Percentiles rank a stretch among this genome's conserved stretches.
Conservation (phyloP, 345 rosid genomes). For the Tarenaya hassleriana region DNA sequence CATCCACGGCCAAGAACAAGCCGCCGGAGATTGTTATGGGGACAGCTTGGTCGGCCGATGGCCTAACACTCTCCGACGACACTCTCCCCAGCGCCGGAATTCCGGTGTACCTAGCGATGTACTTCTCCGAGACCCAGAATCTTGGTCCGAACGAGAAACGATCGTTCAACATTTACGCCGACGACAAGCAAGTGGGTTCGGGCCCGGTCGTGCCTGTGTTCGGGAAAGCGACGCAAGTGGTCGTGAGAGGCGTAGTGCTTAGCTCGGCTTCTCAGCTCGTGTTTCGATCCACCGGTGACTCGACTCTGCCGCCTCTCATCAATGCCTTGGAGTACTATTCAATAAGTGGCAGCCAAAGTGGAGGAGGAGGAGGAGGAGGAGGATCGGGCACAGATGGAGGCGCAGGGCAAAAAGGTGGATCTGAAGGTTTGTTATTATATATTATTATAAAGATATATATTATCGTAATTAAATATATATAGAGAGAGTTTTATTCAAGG, state of each 20-base stretch:
- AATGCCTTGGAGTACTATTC: slow-evolving; percentile 24
- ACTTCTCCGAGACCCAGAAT: slow-evolving; percentile 22
- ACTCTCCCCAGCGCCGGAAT: background rate
- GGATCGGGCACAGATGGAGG: background rate
- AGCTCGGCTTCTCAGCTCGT: slow-evolving; percentile 5
- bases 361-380: background rate
- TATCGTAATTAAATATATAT: too few species aligned
- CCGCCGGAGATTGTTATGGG: slow-evolving; percentile 26
- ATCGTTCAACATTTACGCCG: slow-evolving; percentile 24
- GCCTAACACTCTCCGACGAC: background rate
- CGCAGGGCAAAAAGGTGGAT: background rate
- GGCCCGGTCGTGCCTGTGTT: slow-evolving; percentile 17
- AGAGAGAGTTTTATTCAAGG: too few species aligned
- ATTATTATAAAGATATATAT: too few species aligned
- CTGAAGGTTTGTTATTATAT: background rate
- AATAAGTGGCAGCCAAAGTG: slow-evolving; percentile 17
- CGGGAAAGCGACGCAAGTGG: slow-evolving; percentile 21
- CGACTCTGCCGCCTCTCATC: slow-evolving; percentile 15
- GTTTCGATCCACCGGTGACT: slow-evolving; percentile 19
- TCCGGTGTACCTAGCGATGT: slow-evolving; percentile 15
- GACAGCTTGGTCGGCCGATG: slow-evolving; percentile 13
- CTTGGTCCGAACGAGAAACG: slow-evolving; percentile 18
- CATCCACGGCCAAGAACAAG: slow-evolving; percentile 11
- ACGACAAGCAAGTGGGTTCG: slow-evolving; percentile 8
- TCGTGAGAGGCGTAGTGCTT: slow-evolving; percentile 20